Percentiles rank a stretch among this genome's conserved stretches.
Conservation (phyloP, 1,284 basidiomycete genomes). For the Trichosporon sp. region DNA sequence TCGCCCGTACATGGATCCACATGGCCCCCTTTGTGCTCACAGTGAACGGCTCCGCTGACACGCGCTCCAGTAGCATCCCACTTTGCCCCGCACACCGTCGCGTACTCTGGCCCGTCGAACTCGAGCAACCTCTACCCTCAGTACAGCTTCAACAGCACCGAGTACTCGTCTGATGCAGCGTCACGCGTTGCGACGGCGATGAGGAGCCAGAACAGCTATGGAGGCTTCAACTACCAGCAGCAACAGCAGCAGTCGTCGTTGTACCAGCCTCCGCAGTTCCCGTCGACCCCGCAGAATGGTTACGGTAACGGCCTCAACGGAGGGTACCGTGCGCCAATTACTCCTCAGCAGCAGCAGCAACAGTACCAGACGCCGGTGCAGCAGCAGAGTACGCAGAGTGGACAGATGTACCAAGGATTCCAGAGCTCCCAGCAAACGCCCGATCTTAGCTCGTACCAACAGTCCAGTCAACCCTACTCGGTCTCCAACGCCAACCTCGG, state of each 20-base stretch:
- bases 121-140: slow-evolving; percentile 43
- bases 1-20: neutral
- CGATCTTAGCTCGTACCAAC: slow-evolving; percentile 3
- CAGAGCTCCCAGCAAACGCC: slow-evolving; percentile 1
- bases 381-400: slow-evolving; percentile 21
- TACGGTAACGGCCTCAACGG: slow-evolving; percentile 5
- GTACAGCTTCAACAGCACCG: slow-evolving; percentile 29
- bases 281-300: neutral
- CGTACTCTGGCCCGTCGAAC: slow-evolving; percentile 40
- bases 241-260: neutral
- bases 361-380: slow-evolving; percentile 20
- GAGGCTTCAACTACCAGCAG: slow-evolving; percentile 17
- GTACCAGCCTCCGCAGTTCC: slow-evolving; percentile 1
- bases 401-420: slow-evolving; percentile 21
- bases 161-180: slow-evolving; percentile 14
- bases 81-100: slow-evolving; percentile 50
- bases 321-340: neutral
- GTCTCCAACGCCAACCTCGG: neutral
- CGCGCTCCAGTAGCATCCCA: slow-evolving; percentile 51
- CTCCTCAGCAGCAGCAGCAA: slow-evolving; percentile 23
- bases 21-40: neutral
- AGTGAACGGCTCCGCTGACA: neutral
- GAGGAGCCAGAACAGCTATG: slow-evolving; percentile 12
- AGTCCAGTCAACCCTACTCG: slow-evolving; percentile 17
- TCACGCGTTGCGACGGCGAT: neutral